Conservation (phyloP, 495 filamentous ascomycete species). For the Xylaria palmicola region DNA sequence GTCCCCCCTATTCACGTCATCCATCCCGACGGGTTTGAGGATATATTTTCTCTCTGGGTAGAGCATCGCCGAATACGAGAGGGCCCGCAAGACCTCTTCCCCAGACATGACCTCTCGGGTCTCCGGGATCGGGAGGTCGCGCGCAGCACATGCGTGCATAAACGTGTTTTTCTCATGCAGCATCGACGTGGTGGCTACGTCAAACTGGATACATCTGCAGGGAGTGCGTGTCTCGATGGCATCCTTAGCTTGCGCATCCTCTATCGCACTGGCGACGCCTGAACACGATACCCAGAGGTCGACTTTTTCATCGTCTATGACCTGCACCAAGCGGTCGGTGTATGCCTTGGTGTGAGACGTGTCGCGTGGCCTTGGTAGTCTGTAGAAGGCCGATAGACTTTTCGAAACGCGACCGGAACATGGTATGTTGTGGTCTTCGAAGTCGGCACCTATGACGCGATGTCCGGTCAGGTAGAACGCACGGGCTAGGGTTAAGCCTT, state of each 20-base stretch:
- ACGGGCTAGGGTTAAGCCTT: conserved; percentile 67
- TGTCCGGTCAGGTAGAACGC: conserved; percentile 65
- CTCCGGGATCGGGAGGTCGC: conserved; percentile 59
- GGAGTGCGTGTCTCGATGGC: conserved; percentile 55
- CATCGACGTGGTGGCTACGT: conserved; percentile 34
- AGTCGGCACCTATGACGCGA: conserved; percentile 70
- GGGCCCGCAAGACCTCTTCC: conserved; percentile 52
- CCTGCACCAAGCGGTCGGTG: conserved; percentile 49
- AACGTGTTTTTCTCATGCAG: conserved; percentile 63
- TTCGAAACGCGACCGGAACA: conserved; percentile 44
- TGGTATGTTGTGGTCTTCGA: conserved; percentile 45
- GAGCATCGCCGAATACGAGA: conserved; percentile 33
- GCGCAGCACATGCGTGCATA: conserved; percentile 47
- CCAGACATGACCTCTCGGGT: conserved; percentile 56
- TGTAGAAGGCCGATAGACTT: conserved; percentile 53
- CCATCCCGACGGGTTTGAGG: conserved; percentile 57
- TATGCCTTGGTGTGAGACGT: conserved; percentile 23
- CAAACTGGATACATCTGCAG: conserved; percentile 60
- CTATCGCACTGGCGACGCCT: conserved; percentile 54
- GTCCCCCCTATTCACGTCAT: conserved; percentile 42
- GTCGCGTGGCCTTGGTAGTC: conserved; percentile 40
- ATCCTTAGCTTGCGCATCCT: conserved; percentile 65
- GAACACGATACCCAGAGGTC: conserved; percentile 76
- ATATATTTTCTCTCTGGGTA: conserved; percentile 48
- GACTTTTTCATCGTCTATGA: conserved; percentile 60